These are phyloP conservation scores for Beta lomatogona DNA, from an alignment of 179 eudicot species.

Conservation along the genomic window DNA sequence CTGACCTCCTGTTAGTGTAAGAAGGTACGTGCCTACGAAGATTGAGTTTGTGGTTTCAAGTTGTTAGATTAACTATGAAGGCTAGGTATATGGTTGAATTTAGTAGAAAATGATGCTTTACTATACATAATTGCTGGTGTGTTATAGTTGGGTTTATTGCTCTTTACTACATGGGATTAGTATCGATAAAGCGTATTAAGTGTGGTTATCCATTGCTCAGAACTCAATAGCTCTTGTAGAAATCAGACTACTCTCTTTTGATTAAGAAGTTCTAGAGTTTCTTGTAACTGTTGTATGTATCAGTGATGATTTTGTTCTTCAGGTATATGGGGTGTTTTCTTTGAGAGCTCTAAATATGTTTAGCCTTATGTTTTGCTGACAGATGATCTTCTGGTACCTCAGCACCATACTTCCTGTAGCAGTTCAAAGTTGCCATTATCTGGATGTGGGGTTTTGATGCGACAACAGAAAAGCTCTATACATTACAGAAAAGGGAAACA, in stretches of 20 bases:
- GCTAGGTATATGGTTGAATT: background rate
- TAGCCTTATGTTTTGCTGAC: constrained; percentile 20
- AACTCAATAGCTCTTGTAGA: background rate
- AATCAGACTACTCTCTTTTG: background rate
- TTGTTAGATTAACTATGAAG: background rate
- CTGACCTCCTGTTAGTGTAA: background rate
- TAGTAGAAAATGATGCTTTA: background rate
- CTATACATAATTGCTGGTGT: background rate
- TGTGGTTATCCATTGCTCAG: background rate
- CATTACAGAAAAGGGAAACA: constrained; percentile 42
- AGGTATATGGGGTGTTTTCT: background rate
- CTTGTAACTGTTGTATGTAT: background rate
- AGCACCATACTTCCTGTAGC: constrained; percentile 55
- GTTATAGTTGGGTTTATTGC: background rate
- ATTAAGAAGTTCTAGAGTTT: background rate
- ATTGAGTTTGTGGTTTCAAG: background rate
- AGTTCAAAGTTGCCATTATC: constrained; percentile 75
- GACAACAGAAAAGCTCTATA: constrained; percentile 44
- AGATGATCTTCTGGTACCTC: constrained; percentile 37
- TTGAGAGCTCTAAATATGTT: background rate
- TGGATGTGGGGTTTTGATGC: constrained; percentile 51
- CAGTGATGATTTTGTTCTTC: background rate
- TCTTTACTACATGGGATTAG: background rate
- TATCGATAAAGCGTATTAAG: background rate
- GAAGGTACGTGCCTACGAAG: background rate